phyloP scores from a whole-genome alignment of 805 yeast species.

The Ogataea allantospora region DNA sequence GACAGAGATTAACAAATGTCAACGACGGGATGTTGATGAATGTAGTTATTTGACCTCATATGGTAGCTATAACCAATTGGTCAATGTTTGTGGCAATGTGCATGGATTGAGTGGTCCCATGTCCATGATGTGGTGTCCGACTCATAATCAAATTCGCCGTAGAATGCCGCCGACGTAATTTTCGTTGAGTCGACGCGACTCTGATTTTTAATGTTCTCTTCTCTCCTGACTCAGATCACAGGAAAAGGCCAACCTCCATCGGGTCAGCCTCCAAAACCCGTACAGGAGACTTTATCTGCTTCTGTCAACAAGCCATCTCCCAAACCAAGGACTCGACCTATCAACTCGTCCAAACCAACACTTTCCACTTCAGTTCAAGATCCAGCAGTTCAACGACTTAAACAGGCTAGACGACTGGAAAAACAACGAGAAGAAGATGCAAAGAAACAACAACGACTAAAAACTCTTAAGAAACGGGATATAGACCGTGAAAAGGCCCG shows the following conservation, averaged over 20 bases:
- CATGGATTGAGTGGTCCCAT: no score
- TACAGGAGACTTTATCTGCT: neutral
- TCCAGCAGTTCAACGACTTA: constrained; percentile 68
- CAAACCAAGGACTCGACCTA: neutral
- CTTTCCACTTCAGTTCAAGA: constrained; percentile 34
- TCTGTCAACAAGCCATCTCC: neutral
- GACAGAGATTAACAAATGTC: no score
- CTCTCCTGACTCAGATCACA: constrained; percentile 31
- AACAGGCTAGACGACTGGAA: constrained; percentile 63
- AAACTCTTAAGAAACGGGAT: constrained; percentile 32
- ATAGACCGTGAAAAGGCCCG: constrained; percentile 12
- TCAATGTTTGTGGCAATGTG: no score
- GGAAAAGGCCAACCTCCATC: constrained; percentile 16
- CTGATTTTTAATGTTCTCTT: constrained; percentile 22
- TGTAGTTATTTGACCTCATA: no score
- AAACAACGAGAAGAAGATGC: constrained; percentile 32
- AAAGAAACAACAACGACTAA: constrained; percentile 16
- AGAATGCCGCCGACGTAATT: no score
- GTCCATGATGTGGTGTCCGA: no score
- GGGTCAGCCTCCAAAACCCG: neutral
- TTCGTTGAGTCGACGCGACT: neutral
- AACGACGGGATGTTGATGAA: no score
- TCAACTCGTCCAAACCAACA: neutral
- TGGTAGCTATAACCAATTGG: no score
- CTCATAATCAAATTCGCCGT: no score